Evolutionary conservation across 352 stramenopile genomes (phyloP).

Genomic region (Albugo laibachii): DNA sequence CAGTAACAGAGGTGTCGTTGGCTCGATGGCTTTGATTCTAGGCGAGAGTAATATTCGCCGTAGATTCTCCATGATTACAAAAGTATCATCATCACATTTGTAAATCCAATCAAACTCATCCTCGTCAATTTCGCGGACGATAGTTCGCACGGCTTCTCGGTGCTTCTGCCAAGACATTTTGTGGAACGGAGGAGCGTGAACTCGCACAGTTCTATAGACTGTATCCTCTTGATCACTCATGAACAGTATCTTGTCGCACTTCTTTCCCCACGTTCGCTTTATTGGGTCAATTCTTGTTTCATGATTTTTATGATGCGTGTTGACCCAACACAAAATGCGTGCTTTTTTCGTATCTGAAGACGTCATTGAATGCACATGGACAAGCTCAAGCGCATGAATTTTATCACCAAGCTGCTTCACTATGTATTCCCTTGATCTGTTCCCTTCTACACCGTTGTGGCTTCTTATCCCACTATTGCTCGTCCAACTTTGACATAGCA

Average conservation of each 20-base stretch:
- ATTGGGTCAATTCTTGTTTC: slow-evolving; percentile 30
- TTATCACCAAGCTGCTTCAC: slow-evolving; percentile 28
- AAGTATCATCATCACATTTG: slow-evolving; percentile 80
- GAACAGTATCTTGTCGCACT: slow-evolving; percentile 77
- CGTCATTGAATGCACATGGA: slow-evolving; percentile 31
- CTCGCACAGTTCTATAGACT: slow-evolving; percentile 33
- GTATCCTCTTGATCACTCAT: slow-evolving; percentile 66
- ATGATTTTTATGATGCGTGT: slow-evolving; percentile 72
- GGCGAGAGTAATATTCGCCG: slow-evolving; percentile 40
- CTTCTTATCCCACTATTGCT: too few relatives aligned
- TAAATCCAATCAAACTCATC: slow-evolving; percentile 72
- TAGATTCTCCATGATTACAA: slow-evolving; percentile 72
- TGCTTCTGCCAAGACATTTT: slow-evolving; percentile 74
- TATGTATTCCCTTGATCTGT: not conserved
- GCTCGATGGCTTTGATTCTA: slow-evolving; percentile 15
- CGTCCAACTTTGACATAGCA: too few relatives aligned
- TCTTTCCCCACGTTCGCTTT: slow-evolving; percentile 50
- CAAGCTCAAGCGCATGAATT: slow-evolving; percentile 47
- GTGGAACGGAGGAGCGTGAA: slow-evolving; percentile 39
- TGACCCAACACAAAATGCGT: slow-evolving; percentile 69
- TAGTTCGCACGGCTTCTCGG: slow-evolving; percentile 51
- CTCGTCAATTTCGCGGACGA: slow-evolving; percentile 37
- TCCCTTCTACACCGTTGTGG: too few relatives aligned
- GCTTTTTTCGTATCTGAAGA: slow-evolving; percentile 15
- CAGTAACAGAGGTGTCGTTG: slow-evolving; percentile 26